Evolutionary conservation across 139 green algal genomes (phyloP).

Genomic region (Raphidocelis subcapitata): DNA sequence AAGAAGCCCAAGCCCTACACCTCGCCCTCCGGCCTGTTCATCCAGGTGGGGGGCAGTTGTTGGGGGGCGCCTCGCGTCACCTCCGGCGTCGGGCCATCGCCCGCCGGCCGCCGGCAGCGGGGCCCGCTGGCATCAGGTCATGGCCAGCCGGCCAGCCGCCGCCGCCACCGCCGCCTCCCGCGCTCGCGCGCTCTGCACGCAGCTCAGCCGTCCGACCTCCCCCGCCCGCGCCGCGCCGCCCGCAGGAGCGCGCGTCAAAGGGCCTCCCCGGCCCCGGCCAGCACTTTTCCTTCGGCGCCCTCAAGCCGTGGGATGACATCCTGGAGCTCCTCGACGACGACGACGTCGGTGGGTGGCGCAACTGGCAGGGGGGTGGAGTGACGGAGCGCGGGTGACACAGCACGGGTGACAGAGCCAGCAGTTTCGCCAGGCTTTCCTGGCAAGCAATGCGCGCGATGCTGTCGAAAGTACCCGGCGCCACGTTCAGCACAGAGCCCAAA

Average conservation of each 20-base stretch:
- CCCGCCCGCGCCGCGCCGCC: background rate
- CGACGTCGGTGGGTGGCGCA: background rate
- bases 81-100: no score
- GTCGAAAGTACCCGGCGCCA: background rate
- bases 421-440: background rate
- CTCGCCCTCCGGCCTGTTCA: constrained; percentile 34
- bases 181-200: background rate
- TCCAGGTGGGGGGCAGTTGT: constrained; percentile 24
- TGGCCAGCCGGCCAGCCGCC: no score
- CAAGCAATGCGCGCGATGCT: background rate
- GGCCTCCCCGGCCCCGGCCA: constrained; percentile 59
- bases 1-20: constrained; percentile 28
- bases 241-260: constrained; percentile 63
- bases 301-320: constrained; percentile 55
- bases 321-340: constrained; percentile 24
- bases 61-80: no score
- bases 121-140: background rate
- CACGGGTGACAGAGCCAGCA: background rate
- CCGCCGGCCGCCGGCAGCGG: background rate
- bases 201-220: background rate
- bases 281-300: constrained; percentile 61
- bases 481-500: background rate
- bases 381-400: background rate
- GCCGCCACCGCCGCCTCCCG: no score
- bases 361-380: background rate